phyloP scores from a whole-genome alignment of 805 yeast species.

The Ogataea methylovora region DNA sequence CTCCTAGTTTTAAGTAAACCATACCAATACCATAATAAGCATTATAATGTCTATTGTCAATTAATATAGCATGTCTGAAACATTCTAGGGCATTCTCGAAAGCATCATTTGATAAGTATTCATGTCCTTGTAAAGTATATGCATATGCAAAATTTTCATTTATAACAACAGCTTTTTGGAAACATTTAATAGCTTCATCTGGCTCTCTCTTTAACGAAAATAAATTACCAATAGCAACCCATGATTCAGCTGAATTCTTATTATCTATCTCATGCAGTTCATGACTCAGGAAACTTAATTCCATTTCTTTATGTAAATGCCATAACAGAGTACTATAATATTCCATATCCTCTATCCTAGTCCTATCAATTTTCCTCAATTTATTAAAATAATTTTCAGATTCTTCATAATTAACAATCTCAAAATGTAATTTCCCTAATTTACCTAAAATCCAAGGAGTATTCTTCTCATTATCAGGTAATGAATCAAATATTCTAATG shows the following conservation, averaged over 20 bases:
- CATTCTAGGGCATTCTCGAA: constrained; percentile 82
- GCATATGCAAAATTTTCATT: constrained; percentile 71
- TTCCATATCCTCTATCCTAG: constrained; percentile 84
- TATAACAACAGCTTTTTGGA: constrained; percentile 65
- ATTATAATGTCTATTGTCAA: constrained; percentile 81
- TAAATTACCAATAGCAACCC: constrained; percentile 89
- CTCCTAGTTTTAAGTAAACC: constrained; percentile 84
- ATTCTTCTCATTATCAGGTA: constrained; percentile 55
- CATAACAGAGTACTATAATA: constrained; percentile 83
- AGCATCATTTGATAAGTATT: constrained; percentile 79
- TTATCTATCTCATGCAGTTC: constrained; percentile 67
- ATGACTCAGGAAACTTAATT: constrained; percentile 73
- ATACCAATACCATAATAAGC: constrained; percentile 95
- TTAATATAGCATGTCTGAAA: constrained; percentile 68
- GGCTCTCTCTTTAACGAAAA: constrained; percentile 79
- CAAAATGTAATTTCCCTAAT: constrained; percentile 77
- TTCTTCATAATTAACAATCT: constrained; percentile 77
- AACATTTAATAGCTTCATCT: constrained; percentile 83
- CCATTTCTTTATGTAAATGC: constrained; percentile 82
- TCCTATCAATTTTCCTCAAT: constrained; percentile 64
- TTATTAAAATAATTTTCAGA: constrained; percentile 56
- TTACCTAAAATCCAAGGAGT: constrained; percentile 85
- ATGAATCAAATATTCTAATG: constrained; percentile 52
- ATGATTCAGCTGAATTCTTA: constrained; percentile 63
- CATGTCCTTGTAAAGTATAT: constrained; percentile 91